Base-by-base conservation (phyloP, 2,329 filamentous ascomycete species). In the Colletotrichum gigasporum region DNA sequence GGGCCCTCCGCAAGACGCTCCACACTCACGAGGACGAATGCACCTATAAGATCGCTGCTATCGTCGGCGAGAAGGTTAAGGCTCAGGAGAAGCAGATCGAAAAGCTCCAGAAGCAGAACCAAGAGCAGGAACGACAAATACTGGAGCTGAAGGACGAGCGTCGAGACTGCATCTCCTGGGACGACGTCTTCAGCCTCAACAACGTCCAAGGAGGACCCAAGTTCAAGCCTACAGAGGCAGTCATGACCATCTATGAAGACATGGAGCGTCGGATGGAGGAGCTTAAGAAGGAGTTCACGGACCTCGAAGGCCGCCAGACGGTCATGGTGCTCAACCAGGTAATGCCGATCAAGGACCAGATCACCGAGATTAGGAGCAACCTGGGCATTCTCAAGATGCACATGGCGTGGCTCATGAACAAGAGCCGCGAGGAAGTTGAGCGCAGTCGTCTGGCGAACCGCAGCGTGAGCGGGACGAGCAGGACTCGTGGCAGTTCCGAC, bases 281-380 rank as follows among this genome's bases (percentile, higher is more conserved):
- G 50, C 74, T 90, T 3, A 84, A 86, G 52, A 83, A 86, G 58
- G 83, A 83, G 41, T 70, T 89, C 35, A 84, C 82, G 18, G 86
- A 88, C 62, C 79, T 88, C 51, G 87, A 89, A 70, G 84, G 83
- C 3, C 82, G 85, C 50, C 86, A 89, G 70, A 86, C 83, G 30
- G 84, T 88, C 74, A 84, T 86, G 80, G 80, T 87, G 8, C 80
- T 89, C 70, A 89, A 88, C 69, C 85, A 89, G 72, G 84, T 86
- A 5, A 81, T 87, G 70, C 86, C 84, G 7, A 83, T 90, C 65
- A 86, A 87, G 60, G 86, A 90, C 63, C 85, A 89, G 73, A 81
- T 90, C n/a, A 82, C 83, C 4, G 87, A 90, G 71, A 77, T 87
- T 41, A 79, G 83, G 42, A 87, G 83, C 74, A 87, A 82, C 67